phyloP scores from a whole-genome alignment of 768 basidiomycete genomes.

The Boletus huronensis region DNA sequence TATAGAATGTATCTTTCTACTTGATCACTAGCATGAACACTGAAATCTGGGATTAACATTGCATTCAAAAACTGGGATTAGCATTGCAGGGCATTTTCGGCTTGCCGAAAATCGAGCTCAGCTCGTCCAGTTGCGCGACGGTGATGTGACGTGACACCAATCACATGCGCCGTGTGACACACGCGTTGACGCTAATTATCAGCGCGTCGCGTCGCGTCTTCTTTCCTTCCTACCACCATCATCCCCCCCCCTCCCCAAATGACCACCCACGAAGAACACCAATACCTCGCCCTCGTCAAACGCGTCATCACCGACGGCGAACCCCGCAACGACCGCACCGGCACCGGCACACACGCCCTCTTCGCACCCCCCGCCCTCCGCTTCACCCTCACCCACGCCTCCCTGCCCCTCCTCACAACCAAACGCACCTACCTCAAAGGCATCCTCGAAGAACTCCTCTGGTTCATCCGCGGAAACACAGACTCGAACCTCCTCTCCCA shows the following conservation, averaged over 20 bases:
- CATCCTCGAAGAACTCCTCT: conserved; percentile 90
- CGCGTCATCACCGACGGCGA: conserved; percentile 76
- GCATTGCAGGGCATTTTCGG: no score
- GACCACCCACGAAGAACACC: conserved; percentile 73
- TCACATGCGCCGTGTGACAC: conserved; percentile 12
- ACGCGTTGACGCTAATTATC: conserved; percentile 4
- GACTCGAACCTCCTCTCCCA: conserved; percentile 71
- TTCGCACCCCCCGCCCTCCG: conserved; percentile 90
- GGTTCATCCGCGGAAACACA: conserved; percentile 87
- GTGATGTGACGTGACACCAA: conserved; percentile 14
- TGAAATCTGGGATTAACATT: no score
- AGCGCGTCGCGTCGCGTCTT: conserved; percentile 4
- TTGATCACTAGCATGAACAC: no score
- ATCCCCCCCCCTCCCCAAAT: neutral
- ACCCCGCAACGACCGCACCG: conserved; percentile 83
- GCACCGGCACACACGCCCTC: conserved; percentile 88
- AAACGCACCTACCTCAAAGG: conserved; percentile 92
- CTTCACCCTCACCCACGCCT: conserved; percentile 75
- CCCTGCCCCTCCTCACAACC: conserved; percentile 88
- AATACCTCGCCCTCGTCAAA: conserved; percentile 83
- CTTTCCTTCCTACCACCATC: conserved; percentile 6
- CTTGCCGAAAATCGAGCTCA: no score
- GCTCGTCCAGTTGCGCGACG: no score
- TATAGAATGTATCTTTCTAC: no score
- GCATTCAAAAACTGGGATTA: no score